Percentiles rank a stretch among this genome's conserved stretches.
Conservation (phyloP, 352 stramenopile species). For the Pythium diclinum region DNA sequence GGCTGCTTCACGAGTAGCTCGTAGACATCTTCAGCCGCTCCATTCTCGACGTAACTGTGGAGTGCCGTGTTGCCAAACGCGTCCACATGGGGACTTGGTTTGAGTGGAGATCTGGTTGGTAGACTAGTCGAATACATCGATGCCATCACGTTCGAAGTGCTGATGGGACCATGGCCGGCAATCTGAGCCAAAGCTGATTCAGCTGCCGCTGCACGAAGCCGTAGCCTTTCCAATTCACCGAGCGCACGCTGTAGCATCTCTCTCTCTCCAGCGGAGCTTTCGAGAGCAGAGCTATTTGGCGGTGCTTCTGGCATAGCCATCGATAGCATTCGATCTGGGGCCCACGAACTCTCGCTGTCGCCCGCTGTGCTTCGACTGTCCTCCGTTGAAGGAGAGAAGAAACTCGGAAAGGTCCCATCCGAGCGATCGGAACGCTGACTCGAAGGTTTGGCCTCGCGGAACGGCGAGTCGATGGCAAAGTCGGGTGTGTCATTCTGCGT, state of each 20-base stretch:
- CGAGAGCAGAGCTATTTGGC: slow-evolving; percentile 17
- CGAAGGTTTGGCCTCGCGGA: not conserved
- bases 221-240: slow-evolving; percentile 51
- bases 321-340: slow-evolving; percentile 8
- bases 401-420: not conserved
- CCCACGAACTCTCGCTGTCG: slow-evolving; percentile 24
- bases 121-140: not conserved
- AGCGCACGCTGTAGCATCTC: slow-evolving; percentile 37
- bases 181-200: slow-evolving; percentile 52
- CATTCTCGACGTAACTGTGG: slow-evolving; percentile 42
- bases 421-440: not conserved
- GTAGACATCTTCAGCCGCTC: slow-evolving; percentile 46
- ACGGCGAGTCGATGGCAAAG: not conserved
- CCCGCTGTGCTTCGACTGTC: slow-evolving; percentile 21
- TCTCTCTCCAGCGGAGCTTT: slow-evolving; percentile 8
- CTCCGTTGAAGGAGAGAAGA: slow-evolving; percentile 17
- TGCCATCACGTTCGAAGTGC: not conserved
- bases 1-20: slow-evolving; percentile 45
- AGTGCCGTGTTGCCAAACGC: slow-evolving; percentile 57
- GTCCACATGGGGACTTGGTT: slow-evolving; percentile 32
- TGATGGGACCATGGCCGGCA: slow-evolving; percentile 5
- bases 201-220: slow-evolving; percentile 53
- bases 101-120: not conserved
- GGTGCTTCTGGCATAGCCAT: slow-evolving; percentile 1
- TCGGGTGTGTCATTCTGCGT: not conserved